Base-by-base conservation (phyloP, 2,329 filamentous ascomycete genomes). In the Colletotrichum navitas region DNA sequence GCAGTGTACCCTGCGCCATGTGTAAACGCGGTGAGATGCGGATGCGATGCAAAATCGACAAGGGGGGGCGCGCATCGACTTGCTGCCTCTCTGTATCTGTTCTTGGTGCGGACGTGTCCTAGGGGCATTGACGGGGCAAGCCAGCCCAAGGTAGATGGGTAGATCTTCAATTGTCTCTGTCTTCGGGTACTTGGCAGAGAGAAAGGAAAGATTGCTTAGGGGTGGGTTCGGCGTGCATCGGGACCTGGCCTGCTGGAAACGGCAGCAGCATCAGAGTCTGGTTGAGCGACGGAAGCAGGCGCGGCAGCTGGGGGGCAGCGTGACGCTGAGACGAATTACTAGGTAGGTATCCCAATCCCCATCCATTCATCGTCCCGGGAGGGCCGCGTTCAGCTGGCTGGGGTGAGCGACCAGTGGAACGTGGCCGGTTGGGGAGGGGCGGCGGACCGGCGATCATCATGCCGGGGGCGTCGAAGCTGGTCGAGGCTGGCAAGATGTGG, bases 11-110 rank as follows among this genome's bases (percentile, higher is more conserved):
- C 39, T 47, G 56, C 49, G 60, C 59, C 24, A 36, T 66, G 67
- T 56, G 52, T 61, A 29, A 51, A 24, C 51, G 41, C 47, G 55
- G 51, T 66, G 67, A 55, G 67, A 70, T 70, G 67, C 67, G 63
- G 67, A 70, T 70, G 63, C 67, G 67, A 70, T 55, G 65, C 59
- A n/a, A 64, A 58, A 54, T 52, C 47, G 43, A 70, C 59, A 43
- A 36, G 56, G 43, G 43, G 49, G 49, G 43, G 60, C 36, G 54
- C 52, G 45, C 34, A 36, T 34, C 26, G 29, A n/a, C 12, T 26
- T 43, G 62, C 26, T 49, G 61, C 61, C 24, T 39, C 43, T 26
- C 36, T 29, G 24, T 29, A 16, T 29, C 14, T 26, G 47, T 41
- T 52, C 26, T 60, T 39, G 52, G 26, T 29, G 61, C 66, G 55